These are phyloP conservation scores for Perkinsus chesapeaki DNA, from an alignment of 169 alveolate species.

Conservation along the genomic window DNA sequence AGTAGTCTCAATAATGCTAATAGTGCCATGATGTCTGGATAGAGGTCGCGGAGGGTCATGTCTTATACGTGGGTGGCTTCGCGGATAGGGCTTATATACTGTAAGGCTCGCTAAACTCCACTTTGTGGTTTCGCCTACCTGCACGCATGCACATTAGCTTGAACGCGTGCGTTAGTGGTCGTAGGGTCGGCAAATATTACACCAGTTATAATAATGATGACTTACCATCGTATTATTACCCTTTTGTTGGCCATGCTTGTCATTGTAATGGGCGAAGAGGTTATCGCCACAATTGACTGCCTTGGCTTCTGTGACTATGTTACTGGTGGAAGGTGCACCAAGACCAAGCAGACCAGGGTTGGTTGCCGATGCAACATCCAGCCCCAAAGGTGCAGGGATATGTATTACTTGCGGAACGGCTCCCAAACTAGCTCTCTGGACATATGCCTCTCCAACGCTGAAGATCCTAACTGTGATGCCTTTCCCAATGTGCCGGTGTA, in stretches of 20 bases:
- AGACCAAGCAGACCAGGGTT: background rate
- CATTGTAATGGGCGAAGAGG: background rate
- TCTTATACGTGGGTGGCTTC: no score
- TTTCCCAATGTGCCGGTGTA: background rate
- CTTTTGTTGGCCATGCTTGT: background rate
- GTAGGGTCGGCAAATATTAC: no score
- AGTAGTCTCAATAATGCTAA: no score
- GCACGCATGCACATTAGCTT: no score
- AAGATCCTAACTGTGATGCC: background rate
- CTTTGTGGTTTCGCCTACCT: no score
- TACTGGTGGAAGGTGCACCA: background rate
- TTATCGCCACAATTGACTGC: background rate
- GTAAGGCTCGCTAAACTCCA: no score
- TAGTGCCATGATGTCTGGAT: no score
- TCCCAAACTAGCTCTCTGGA: background rate
- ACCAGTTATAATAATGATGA: background rate
- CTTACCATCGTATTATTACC: background rate
- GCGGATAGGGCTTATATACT: no score
- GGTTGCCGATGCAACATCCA: background rate
- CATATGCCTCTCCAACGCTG: background rate
- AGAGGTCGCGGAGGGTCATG: no score
- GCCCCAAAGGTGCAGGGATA: background rate
- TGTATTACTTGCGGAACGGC: background rate
- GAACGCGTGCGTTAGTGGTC: no score
- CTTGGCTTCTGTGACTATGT: background rate